Evolutionary conservation across 2,329 filamentous ascomycete genomes (phyloP), one percentile per base, ranked within the genome.

Genomic region (Hypomyces rosellus): DNA sequence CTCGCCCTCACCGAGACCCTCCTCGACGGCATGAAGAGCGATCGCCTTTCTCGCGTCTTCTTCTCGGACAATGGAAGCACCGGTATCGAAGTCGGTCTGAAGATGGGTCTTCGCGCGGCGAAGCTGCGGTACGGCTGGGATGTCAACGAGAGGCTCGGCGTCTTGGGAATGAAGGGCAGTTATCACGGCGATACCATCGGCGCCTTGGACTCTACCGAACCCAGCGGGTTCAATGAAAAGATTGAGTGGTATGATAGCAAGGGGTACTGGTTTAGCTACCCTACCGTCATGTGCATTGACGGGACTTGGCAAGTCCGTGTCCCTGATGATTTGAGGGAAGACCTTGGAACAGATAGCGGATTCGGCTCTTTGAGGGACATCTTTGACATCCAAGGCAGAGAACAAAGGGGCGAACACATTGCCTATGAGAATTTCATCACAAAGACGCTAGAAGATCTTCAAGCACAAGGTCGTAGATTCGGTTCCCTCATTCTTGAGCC

Each of bases 111-210:
- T 0, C 77, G 86, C 5, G 88, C 88, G 0, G 70, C 86, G 0
- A 77, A 80, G 42, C 68, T 77, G 38, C 74, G 86, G 8, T 90
- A 90, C 55, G 78, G 75, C 9, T 89, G 84, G 84, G 71, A 75
- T 37, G 70, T 76, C 0, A 72, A 70, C 13, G 70, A 76, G 2
- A 76, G 81, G 45, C 73, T 91, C 11, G 80, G 80, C 3, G 80
- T 93, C 2, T 64, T 95, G 3, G 89, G 89, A 0, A 70, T 95
- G 9, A 87, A 85, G 62, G 88, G 88, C 0, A 87, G 85, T 57
- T 95, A 95, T 59, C 89, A 95, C 59, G 89, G 89, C 2, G 89
- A 95, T 61, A 95, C 89, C 0, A 90, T 95, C 43, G 89, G 89
- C 0, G 88, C 87, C 0, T 93, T 95, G 89, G 88, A 93, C 64